Percentiles rank a stretch among this genome's conserved stretches.
Evolutionary conservation across 768 basidiomycete genomes (phyloP).

Genomic region (Mycena capillaripes): DNA sequence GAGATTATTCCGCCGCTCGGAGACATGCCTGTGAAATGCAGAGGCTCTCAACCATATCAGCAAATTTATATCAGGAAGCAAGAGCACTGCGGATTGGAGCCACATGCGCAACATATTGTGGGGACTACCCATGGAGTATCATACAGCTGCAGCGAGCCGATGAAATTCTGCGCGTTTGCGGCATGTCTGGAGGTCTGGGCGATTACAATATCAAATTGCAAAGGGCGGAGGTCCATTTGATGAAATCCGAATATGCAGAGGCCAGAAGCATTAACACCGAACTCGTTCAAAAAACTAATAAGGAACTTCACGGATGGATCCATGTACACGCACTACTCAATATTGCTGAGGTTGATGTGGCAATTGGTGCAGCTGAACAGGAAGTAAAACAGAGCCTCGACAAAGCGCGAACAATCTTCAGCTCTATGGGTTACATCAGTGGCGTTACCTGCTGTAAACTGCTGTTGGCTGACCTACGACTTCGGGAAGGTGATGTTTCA

Average conservation of each 20-base stretch:
- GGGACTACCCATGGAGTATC: background rate
- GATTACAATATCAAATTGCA: background rate
- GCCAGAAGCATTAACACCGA: background rate
- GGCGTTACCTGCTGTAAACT: background rate
- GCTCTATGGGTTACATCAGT: no score
- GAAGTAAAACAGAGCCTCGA: background rate
- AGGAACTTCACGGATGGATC: background rate
- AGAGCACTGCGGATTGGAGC: background rate
- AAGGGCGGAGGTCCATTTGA: background rate
- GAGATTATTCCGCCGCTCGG: background rate
- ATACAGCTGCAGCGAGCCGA: background rate
- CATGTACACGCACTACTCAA: background rate
- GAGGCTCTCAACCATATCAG: background rate
- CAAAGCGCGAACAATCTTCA: background rate
- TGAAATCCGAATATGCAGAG: slow-evolving; percentile 12
- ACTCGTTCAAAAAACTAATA: background rate
- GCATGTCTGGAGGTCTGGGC: background rate
- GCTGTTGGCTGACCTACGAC: background rate
- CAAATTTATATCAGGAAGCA: background rate
- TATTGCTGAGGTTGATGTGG: background rate
- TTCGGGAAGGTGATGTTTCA: background rate
- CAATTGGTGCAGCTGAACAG: background rate
- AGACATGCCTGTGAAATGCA: background rate
- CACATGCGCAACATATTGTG: background rate
- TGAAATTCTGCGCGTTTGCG: background rate